Conservation (phyloP, 164 flowering plant genomes). For the Warburgia ugandensis region DNA sequence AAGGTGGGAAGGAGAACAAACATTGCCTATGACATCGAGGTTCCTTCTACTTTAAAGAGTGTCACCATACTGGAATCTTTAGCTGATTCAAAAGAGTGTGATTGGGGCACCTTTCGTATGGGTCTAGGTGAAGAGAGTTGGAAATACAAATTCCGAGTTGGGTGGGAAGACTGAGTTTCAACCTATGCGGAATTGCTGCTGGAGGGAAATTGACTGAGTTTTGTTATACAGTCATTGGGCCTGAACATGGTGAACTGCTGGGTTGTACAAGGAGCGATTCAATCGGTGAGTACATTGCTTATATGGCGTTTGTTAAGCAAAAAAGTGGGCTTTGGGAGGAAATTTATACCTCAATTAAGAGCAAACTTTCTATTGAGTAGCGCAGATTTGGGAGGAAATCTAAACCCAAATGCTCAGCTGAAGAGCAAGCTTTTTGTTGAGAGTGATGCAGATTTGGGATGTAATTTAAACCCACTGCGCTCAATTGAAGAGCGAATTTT, state of each 20-base stretch:
- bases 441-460: not conserved
- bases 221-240: constrained; percentile 4
- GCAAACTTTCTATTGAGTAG: not conserved
- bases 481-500: too few relatives aligned
- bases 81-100: constrained; percentile 1
- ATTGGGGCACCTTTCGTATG: constrained; percentile 6
- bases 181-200: constrained; percentile 8
- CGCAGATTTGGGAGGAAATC: not conserved
- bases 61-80: constrained; percentile 6
- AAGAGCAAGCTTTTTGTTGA: not conserved
- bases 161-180: constrained; percentile 8
- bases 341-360: not conserved
- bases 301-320: not conserved
- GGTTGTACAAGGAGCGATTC: not conserved
- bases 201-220: constrained; percentile 5
- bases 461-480: not conserved
- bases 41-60: constrained; percentile 6
- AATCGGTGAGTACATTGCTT: not conserved
- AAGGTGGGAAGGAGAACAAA: constrained; percentile 10
- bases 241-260: constrained; percentile 1
- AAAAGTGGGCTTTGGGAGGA: not conserved
- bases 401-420: not conserved
- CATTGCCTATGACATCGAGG: too few relatives aligned
- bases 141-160: constrained; percentile 7
- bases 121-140: constrained; percentile 1